Evolutionary conservation across 106 monocot genomes (phyloP), one percentile per base, ranked within the genome.

Genomic region (Alisma plantagoaquatica): DNA sequence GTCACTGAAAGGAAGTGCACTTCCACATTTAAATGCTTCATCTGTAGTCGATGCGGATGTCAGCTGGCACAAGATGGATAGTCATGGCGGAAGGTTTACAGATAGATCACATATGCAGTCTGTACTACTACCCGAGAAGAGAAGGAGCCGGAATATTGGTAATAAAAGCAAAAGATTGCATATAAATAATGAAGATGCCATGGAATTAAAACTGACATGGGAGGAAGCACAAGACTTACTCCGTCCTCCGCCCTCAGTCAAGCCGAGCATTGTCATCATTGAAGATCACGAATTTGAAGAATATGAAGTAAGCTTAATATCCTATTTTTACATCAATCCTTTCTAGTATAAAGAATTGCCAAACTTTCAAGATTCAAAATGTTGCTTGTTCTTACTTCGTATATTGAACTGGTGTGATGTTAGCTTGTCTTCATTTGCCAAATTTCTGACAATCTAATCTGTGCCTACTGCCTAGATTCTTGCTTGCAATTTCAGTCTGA

Each of bases 261-360:
- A 74, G 70, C 82, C 90, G 11, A 98, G 74, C 57, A 70, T 90
- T 76, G 85, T 98, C 30, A 67, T 69, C 33, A 86, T 98, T 59
- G 98, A 98, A 32, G 90, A 98, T 53, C 75, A 81, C 21, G 98
- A 90, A 63, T 71, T 98, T 68, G 98, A 98, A 74, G 98, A 98
- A 73, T 98, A 98, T 49, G 98, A 98, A 53, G 98, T 90, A 76
- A 73, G 69, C 43, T 5, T 9, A 14, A 63, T 27, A 27, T 53
- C 27, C n/a, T n/a, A 54, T 16, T 51, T 27, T n/a, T n/a, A n/a
- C n/a, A n/a, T n/a, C n/a, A n/a, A n/a, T n/a, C n/a, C n/a, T n/a
- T n/a, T n/a, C n/a, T n/a, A n/a, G n/a, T n/a, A n/a, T n/a, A n/a
- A n/a, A n/a, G n/a, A n/a, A n/a, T n/a, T n/a, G n/a, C n/a, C n/a